Evolutionary conservation across 1,284 basidiomycete species (phyloP).

Genomic region (Grifola frondosa): DNA sequence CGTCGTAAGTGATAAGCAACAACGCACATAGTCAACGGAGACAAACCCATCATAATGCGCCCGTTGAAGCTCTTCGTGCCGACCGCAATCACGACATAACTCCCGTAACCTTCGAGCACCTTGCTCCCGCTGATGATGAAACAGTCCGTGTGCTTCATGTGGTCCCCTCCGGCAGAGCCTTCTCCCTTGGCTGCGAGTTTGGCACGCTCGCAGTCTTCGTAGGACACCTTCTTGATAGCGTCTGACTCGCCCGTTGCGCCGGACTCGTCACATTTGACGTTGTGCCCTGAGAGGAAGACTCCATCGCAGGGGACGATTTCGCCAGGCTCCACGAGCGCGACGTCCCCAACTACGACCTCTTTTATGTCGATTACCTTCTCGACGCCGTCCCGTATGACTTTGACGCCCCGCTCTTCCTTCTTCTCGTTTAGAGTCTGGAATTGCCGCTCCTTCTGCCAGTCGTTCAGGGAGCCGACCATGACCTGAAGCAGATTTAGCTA

Average conservation of each 20-base stretch:
- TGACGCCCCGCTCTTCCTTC: constrained; percentile 93
- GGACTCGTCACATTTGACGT: constrained; percentile 95
- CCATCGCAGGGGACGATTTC: constrained; percentile 97
- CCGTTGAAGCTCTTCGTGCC: constrained; percentile 94
- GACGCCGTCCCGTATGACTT: constrained; percentile 83
- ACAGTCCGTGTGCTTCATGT: constrained; percentile 76
- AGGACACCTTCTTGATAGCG: constrained; percentile 87
- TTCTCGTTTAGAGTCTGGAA: constrained; percentile 92
- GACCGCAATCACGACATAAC: constrained; percentile 90
- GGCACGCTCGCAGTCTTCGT: constrained; percentile 69
- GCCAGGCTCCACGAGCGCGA: constrained; percentile 91
- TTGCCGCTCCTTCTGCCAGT: constrained; percentile 97
- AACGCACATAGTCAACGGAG: constrained; percentile 1
- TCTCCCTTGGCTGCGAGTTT: constrained; percentile 24
- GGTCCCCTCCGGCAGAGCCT: constrained; percentile 29
- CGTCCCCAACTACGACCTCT: constrained; percentile 93
- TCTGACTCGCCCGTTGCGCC: constrained; percentile 96
- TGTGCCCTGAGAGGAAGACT: constrained; percentile 89
- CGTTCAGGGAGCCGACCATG: constrained; percentile 85
- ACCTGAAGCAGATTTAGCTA: constrained; percentile 61
- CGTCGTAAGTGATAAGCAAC: constrained; percentile 6
- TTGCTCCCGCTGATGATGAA: constrained; percentile 94
- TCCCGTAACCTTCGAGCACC: constrained; percentile 92
- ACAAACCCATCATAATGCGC: constrained; percentile 91
- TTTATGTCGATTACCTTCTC: constrained; percentile 84